A percentile compares a stretch with the other conserved stretches of the same genome.
Evolutionary conservation across 345 rosid genomes (phyloP).

Genomic region (Boechera stricta): DNA sequence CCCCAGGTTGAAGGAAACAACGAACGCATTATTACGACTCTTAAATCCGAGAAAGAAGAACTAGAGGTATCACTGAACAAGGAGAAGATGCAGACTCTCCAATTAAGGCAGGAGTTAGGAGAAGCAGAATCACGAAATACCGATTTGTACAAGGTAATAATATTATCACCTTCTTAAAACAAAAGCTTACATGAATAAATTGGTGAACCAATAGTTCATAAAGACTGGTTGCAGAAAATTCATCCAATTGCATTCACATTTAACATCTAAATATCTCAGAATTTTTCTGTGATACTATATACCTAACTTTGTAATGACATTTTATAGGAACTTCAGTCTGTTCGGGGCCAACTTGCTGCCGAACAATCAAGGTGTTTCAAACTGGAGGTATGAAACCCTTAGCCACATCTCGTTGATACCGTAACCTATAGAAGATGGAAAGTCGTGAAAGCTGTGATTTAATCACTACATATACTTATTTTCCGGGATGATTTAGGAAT

Average conservation of each 20-base stretch:
- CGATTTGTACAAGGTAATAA: conserved; percentile 79
- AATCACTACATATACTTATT: neutral
- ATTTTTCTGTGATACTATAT: neutral
- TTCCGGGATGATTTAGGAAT: neutral
- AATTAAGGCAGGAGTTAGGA: conserved; percentile 72
- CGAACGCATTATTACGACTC: conserved; percentile 55
- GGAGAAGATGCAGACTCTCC: conserved; percentile 71
- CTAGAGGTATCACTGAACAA: conserved; percentile 70
- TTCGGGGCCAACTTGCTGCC: conserved; percentile 92
- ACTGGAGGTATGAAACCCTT: conserved; percentile 70
- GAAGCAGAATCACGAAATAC: conserved; percentile 79
- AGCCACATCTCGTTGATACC: conserved; percentile 17
- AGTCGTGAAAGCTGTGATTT: conserved; percentile 1
- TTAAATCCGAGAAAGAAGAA: conserved; percentile 85
- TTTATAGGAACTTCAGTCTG: conserved; percentile 89
- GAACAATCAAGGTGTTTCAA: conserved; percentile 98
- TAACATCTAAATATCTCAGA: neutral
- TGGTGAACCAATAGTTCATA: conserved; percentile 26
- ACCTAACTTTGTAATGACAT: conserved; percentile 15
- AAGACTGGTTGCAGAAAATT: conserved; percentile 31
- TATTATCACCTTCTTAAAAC: conserved; percentile 3
- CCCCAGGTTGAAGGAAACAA: conserved; percentile 55
- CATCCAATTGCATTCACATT: conserved; percentile 5
- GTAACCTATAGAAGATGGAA: conserved; percentile 9
- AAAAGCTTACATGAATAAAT: conserved; percentile 10